Evolutionary conservation across 768 basidiomycete genomes (phyloP), one percentile per base, ranked within the genome.

Genomic region (Kockovaella imperatae): DNA sequence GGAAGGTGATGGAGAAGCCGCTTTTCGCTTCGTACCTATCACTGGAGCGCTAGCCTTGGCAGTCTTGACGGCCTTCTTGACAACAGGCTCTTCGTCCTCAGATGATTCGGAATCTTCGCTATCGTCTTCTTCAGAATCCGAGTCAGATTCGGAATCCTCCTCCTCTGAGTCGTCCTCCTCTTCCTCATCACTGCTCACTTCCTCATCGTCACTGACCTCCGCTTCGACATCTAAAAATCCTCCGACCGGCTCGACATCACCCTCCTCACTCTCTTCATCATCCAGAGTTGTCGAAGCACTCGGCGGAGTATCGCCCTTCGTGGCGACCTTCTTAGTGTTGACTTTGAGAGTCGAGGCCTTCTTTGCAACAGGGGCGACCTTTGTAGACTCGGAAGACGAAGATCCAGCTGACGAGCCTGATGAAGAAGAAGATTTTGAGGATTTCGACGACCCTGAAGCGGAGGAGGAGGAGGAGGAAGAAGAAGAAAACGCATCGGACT

Each of bases 11-110:
- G 59, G 39, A 11, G 61, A 59, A 31, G 59, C 52, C 4, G 62
- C 65, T 54, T 64, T 64, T 38, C 65, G 52, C 28, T 67, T 67
- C 18, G 39, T 45, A 7, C 64, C 63, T 17, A 50, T 49, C 14
- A 63, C 53, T n/a, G 54, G 54, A 20, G 54, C 53, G 3, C 39
- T 30, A 23, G 56, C 56, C 21, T 51, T 50, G 18, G 51, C 38
- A 17, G 43, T n/a, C n/a, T n/a, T n/a, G n/a, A n/a, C n/a, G n/a
- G n/a, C n/a, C n/a, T n/a, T n/a, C n/a, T n/a, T n/a, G n/a, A n/a
- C n/a, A n/a, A n/a, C n/a, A n/a, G 53, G 18, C 28, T n/a, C 28
- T 34, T 45, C 53, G 39, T 49, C 43, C n/a, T 43, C 41, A 4
- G 20, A 25, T 3, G 42, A 44, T 11, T 24, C 28, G 24, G 42